phyloP scores from a whole-genome alignment of 1,284 basidiomycete species.

The Fomes fomentarius region DNA sequence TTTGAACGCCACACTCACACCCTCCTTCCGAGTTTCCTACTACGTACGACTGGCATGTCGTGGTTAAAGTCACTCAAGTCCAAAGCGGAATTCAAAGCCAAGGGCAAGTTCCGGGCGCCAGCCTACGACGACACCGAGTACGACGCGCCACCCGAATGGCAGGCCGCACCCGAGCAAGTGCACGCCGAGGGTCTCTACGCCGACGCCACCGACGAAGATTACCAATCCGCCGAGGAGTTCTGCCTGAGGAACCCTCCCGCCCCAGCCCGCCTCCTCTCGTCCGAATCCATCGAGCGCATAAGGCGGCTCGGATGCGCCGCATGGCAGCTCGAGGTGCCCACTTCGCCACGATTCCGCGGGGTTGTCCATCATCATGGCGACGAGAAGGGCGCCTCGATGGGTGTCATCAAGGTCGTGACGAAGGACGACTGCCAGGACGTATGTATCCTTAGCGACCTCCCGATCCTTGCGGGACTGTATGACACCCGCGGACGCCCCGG shows the following conservation, averaged over 20 bases:
- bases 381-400: constrained; percentile 36
- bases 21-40: too few relatives aligned
- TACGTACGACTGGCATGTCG: too few relatives aligned
- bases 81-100: constrained; percentile 9
- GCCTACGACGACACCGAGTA: not conserved
- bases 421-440: constrained; percentile 47
- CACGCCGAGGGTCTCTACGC: constrained; percentile 49
- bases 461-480: constrained; percentile 63
- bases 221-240: constrained; percentile 50
- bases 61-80: constrained; percentile 13
- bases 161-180: constrained; percentile 50
- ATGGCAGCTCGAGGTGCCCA: constrained; percentile 53
- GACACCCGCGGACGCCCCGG: constrained; percentile 54
- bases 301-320: constrained; percentile 45
- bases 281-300: constrained; percentile 52
- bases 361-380: constrained; percentile 37
- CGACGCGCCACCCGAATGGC: constrained; percentile 48
- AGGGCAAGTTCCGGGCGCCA: constrained; percentile 9
- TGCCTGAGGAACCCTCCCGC: constrained; percentile 44
- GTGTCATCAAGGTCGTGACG: constrained; percentile 45
- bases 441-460: constrained; percentile 63
- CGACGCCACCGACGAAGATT: constrained; percentile 60
- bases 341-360: constrained; percentile 42
- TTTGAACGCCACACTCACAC: too few relatives aligned
- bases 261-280: constrained; percentile 49